Evolutionary conservation across 2,329 filamentous ascomycete genomes (phyloP), one percentile per base, ranked within the genome.

Genomic region (Pyricularia pennisetigena): DNA sequence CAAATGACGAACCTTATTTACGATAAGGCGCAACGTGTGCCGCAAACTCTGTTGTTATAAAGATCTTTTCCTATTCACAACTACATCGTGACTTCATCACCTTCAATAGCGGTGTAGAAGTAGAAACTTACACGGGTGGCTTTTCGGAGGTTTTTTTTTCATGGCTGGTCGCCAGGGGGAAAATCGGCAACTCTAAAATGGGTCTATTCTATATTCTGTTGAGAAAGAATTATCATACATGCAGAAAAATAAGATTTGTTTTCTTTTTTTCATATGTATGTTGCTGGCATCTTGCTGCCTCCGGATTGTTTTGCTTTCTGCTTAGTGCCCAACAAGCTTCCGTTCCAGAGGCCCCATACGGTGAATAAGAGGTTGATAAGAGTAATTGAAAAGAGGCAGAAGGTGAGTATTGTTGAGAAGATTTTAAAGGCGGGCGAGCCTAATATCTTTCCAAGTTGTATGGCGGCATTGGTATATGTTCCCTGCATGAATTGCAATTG

Each of bases 381-480:
- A 9, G 57, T 68, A 3, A 79, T 74, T 0, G 78, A 66, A 1
- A 80, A 66, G 10, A 81, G 70, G 24, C 79, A 68, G 4, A 79
- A 65, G 8, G 77, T 68, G 49, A 81, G 70, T 3, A 72, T 74
- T 0, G 76, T 78, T 1, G 79, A 79, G 72, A 78, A 77, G 2
- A 81, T 75, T 16, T 72, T 70, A 67, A 80, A 81, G 4, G 78
- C 76, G 0, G 75, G 70, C 1, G 78, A 79, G 28, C 79, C 74
- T 72, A 82, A 75, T 26, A 77, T 70, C 62, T 72, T 76, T 7
- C 77, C 78, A 6, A 82, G 73, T 65, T 78, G 70, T 12, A 79
- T 72, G 1, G 78, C 77, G 1, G 75, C 74, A 57, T 79, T 79
- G 3, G 77, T 78, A 68, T 79, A 80, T 0, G 79, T 76, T 2